phyloP scores from a whole-genome alignment of 2,329 filamentous ascomycete genomes.

The Dothideomycetes sp. region DNA sequence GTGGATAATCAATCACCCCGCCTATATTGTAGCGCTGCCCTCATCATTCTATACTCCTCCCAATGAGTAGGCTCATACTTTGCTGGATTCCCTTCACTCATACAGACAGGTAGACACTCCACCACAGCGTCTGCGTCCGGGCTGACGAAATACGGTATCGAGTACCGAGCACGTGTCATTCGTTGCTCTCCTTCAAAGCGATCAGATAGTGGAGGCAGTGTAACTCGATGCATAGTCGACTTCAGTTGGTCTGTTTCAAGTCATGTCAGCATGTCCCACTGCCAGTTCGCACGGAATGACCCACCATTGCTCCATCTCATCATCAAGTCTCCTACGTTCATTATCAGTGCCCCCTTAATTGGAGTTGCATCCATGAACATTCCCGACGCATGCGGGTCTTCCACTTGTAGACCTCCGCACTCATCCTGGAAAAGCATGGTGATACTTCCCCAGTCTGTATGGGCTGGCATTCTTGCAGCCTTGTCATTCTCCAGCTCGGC shows the following conservation, averaged over 20 bases:
- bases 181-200: conserved; percentile 14
- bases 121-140: conserved; percentile 27
- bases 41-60: conserved; percentile 24
- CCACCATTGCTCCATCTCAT: conserved; percentile 25
- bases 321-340: conserved; percentile 30
- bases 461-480: conserved; percentile 26
- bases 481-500: conserved; percentile 19
- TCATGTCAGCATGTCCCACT: not conserved
- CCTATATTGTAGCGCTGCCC: conserved; percentile 13
- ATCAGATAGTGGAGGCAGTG: conserved; percentile 17
- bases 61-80: conserved; percentile 29
- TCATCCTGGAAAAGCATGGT: conserved; percentile 32
- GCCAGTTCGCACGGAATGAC: conserved; percentile 1
- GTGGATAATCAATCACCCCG: not conserved
- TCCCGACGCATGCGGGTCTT: conserved; percentile 19
- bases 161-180: conserved; percentile 25
- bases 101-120: conserved; percentile 26
- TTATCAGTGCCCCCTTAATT: conserved; percentile 22
- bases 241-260: conserved; percentile 19
- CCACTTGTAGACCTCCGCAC: conserved; percentile 29
- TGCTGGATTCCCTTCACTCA: conserved; percentile 20
- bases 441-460: conserved; percentile 30
- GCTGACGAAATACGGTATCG: conserved; percentile 29
- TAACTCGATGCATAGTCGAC: conserved; percentile 29
- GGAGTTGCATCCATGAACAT: conserved; percentile 20